phyloP scores from a whole-genome alignment of 2,329 filamentous ascomycete genomes.

The Cordyceps cicadae region DNA sequence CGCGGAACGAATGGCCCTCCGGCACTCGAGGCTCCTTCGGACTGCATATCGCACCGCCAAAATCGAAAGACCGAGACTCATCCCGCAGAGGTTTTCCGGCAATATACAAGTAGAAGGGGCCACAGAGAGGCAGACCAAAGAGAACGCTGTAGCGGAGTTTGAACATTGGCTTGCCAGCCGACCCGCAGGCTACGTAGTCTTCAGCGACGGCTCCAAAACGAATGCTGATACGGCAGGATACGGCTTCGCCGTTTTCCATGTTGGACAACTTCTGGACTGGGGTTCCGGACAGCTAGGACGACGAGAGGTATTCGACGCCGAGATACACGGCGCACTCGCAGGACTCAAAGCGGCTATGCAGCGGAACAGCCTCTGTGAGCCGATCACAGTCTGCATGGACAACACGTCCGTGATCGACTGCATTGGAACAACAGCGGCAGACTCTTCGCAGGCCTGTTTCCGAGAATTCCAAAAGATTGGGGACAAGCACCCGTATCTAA shows the following conservation, averaged over 20 bases:
- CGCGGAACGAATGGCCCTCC: background rate
- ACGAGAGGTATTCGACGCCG: background rate
- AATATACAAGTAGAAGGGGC: background rate
- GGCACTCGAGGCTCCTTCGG: background rate
- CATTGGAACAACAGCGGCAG: background rate
- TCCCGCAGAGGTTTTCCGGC: slow-evolving; percentile 2
- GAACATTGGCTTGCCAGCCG: background rate
- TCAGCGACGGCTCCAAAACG: slow-evolving; percentile 2
- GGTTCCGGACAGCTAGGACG: background rate
- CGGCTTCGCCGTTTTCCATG: slow-evolving; percentile 1
- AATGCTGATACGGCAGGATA: background rate
- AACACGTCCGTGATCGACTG: background rate
- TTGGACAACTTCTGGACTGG: background rate
- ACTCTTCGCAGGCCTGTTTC: background rate
- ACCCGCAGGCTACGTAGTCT: background rate
- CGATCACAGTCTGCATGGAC: background rate
- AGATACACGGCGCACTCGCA: background rate
- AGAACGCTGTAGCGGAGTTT: too few species aligned
- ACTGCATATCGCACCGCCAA: background rate
- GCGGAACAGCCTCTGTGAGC: background rate
- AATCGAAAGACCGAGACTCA: slow-evolving; percentile 1
- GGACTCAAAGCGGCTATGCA: background rate
- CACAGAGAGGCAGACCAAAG: background rate
- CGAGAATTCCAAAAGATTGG: background rate
- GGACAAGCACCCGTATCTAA: background rate